Conservation (phyloP, 2,329 filamentous ascomycete genomes). For the Calonectria pseudoreteaudii region DNA sequence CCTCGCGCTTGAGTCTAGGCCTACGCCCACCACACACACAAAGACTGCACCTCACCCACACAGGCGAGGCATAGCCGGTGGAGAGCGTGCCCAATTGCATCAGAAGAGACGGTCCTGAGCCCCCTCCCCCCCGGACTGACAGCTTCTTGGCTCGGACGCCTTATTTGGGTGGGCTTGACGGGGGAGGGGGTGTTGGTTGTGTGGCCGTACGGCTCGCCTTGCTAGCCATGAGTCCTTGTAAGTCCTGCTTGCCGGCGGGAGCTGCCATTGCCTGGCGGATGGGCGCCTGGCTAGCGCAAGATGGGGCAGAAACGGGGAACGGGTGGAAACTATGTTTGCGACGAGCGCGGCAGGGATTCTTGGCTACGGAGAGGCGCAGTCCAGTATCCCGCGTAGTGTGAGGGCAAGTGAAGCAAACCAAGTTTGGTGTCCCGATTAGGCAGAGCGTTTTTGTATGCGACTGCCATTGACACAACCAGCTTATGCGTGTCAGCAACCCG, state of each 20-base stretch:
- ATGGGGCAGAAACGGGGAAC: constrained; percentile 3
- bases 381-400: background rate
- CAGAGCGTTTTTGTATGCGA: background rate
- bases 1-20: background rate
- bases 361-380: constrained; percentile 12
- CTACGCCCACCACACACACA: background rate
- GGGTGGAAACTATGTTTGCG: constrained; percentile 6
- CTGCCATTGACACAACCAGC: background rate
- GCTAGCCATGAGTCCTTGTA: background rate
- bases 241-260: background rate
- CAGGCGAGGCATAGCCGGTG: background rate
- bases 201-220: background rate
- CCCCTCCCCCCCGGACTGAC: background rate
- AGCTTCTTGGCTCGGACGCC: background rate
- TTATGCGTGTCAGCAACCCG: constrained; percentile 3
- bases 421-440: constrained; percentile 2
- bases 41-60: background rate
- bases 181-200: background rate
- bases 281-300: constrained; percentile 3
- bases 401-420: background rate
- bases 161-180: background rate
- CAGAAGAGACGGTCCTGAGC: background rate
- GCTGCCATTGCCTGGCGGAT: constrained; percentile 9
- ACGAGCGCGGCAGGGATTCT: constrained; percentile 3
- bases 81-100: constrained; percentile 1